A percentile compares a stretch with the other conserved stretches of the same genome.
Conservation (phyloP, 2,329 filamentous ascomycete genomes). For the Pseudogymnoascus sp. region DNA sequence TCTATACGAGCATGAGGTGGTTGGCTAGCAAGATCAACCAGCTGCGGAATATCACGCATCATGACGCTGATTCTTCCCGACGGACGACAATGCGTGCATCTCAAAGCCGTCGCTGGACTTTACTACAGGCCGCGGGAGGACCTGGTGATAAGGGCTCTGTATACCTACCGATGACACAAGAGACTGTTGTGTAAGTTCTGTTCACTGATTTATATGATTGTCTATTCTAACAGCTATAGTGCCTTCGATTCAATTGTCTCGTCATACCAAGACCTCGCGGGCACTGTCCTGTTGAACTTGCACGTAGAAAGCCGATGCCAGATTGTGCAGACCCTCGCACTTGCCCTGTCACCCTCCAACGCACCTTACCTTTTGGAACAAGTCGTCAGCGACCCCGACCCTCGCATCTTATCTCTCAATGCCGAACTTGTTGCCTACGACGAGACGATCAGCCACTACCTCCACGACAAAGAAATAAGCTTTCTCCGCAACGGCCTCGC, state of each 20-base stretch:
- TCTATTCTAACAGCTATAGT: conserved; percentile 31
- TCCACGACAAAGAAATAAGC: conserved; percentile 60
- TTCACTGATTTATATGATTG: conserved; percentile 1
- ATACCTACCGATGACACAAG: conserved; percentile 78
- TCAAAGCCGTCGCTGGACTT: conserved; percentile 67
- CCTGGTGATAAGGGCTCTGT: conserved; percentile 54
- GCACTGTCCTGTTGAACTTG: conserved; percentile 71
- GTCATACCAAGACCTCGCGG: conserved; percentile 73
- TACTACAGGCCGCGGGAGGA: conserved; percentile 57
- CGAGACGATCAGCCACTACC: conserved; percentile 64
- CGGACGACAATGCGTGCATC: conserved; percentile 25
- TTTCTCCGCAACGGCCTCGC: conserved; percentile 74
- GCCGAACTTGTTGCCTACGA: conserved; percentile 79
- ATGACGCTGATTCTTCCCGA: conserved; percentile 57
- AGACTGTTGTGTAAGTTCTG: conserved; percentile 64
- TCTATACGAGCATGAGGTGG: conserved; percentile 99
- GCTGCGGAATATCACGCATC: conserved; percentile 71
- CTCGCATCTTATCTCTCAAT: conserved; percentile 75
- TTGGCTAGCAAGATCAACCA: conserved; percentile 73
- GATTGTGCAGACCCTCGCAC: conserved; percentile 68
- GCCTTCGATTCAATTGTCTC: conserved; percentile 80
- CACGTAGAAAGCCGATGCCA: conserved; percentile 85
- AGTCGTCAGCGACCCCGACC: conserved; percentile 67
- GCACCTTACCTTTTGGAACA: conserved; percentile 59
- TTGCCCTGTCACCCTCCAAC: conserved; percentile 49